phyloP scores from a whole-genome alignment of 139 green algal genomes.

The Chlamydomonas eustigma region DNA sequence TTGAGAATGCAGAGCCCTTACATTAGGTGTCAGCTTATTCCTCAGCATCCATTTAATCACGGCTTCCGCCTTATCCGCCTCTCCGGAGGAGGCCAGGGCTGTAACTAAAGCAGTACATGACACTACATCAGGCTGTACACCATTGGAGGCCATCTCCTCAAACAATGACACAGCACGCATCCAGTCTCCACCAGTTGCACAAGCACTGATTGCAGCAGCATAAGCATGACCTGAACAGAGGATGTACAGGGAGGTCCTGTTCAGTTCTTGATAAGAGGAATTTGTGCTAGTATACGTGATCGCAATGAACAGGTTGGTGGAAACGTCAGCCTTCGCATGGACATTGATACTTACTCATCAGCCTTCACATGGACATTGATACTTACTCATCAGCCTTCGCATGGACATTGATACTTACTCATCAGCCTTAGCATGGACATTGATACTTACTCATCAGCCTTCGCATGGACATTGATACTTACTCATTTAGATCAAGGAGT shows the following conservation, averaged over 20 bases:
- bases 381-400: too few species aligned
- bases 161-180: constrained; percentile 69
- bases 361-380: too few species aligned
- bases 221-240: constrained; percentile 58
- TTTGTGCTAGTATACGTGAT: too few species aligned
- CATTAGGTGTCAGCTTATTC: constrained; percentile 20
- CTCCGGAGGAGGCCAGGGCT: constrained; percentile 70
- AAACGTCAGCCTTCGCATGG: too few species aligned
- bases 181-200: constrained; percentile 71
- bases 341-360: too few species aligned
- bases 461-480: too few species aligned
- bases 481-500: too few species aligned
- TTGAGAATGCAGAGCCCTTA: constrained; percentile 4
- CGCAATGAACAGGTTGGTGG: too few species aligned
- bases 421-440: too few species aligned
- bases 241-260: not conserved
- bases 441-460: too few species aligned
- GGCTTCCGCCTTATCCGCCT: constrained; percentile 61
- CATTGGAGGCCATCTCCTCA: constrained; percentile 70
- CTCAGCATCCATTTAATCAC: constrained; percentile 62
- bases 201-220: constrained; percentile 77
- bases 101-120: constrained; percentile 84
- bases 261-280: too few species aligned
- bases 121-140: constrained; percentile 80
- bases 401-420: too few species aligned